phyloP scores from a whole-genome alignment of 176 grass and related monocot species.

The Tillandsia fasciculata region DNA sequence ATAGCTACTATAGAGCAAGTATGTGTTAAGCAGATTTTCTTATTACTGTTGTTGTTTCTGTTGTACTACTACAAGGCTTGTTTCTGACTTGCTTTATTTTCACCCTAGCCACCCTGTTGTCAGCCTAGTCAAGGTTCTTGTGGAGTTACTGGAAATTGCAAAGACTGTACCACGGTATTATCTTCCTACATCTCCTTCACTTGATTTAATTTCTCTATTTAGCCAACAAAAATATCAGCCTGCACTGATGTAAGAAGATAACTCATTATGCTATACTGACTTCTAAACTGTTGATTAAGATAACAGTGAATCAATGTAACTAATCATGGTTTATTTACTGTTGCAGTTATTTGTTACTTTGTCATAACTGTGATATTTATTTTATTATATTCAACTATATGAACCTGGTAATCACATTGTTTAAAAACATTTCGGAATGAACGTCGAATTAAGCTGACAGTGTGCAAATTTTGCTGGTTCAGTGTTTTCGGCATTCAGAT shows the following conservation, averaged over 20 bases:
- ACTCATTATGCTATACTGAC: not conserved
- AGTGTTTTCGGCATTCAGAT: slow-evolving; percentile 75
- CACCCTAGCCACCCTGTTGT: slow-evolving; percentile 64
- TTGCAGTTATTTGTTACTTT: too few relatives aligned
- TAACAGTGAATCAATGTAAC: too few relatives aligned
- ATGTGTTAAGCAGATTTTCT: not conserved
- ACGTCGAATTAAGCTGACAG: too few relatives aligned
- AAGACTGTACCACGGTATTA: slow-evolving; percentile 91
- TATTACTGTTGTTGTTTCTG: not conserved
- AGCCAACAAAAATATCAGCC: not conserved
- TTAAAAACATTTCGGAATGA: slow-evolving; percentile 5
- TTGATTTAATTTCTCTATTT: not conserved
- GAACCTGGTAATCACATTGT: not conserved
- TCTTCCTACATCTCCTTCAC: slow-evolving; percentile 16
- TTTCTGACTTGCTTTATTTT: slow-evolving; percentile 13
- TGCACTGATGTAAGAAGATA: not conserved
- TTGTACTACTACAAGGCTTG: not conserved
- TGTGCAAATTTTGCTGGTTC: slow-evolving; percentile 19
- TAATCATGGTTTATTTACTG: too few relatives aligned
- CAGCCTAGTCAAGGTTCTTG: slow-evolving; percentile 38
- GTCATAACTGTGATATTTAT: too few relatives aligned
- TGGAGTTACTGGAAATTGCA: slow-evolving; percentile 38
- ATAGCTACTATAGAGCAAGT: not conserved
- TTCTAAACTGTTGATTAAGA: too few relatives aligned
- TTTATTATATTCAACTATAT: not conserved